Evolutionary conservation across 1,139 yeast species (phyloP), one percentile per base, ranked within the genome.

Genomic region (Casaregolazyma suthepensis): DNA sequence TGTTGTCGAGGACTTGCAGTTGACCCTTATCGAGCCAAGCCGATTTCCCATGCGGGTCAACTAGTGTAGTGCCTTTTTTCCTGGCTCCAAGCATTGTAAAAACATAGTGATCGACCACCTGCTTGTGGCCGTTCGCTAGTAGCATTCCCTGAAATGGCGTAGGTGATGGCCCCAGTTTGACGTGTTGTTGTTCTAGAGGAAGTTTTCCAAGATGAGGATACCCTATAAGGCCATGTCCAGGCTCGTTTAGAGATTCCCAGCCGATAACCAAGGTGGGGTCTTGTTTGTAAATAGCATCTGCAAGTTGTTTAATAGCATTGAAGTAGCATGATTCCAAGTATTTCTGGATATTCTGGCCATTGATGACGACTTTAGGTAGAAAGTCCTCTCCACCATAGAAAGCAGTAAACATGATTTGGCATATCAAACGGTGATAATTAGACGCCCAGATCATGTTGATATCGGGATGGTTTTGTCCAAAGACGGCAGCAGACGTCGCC

Each of bases 241-340:
- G 98, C 67, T 91, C 99, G 66, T 91, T 91, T 74, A 91, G 69
- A 51, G 88, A 80, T 70, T 91, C 99, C 65, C 89, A 78, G 2
- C 97, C 99, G 15, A 90, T 63, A 9, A 87, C 69, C 19, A 75
- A 71, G 20, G 75, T 74, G 50, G 85, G 73, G 65, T 87, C 71
- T 12, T 77, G 74, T 0, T 87, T 86, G 50, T 74, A 71, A 3
- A 90, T 72, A 2, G 77, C 69, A 23, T 62, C 54, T 71, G 93
- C 81, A 10, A 91, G 71, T 58, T 80, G 72, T 44, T 72, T 68
- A 23, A 85, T 69, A 0, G 95, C 79, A 15, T 71, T 71, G 26
- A 84, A 70, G 64, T 78, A 89, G 64, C 81, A 86, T 37, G 71
- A 65, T 61, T 89, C 95, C 48, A 91, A 72, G 63, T 78, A 91